Conservation (phyloP, 306 rosid species). For the Quercus variabilis region DNA sequence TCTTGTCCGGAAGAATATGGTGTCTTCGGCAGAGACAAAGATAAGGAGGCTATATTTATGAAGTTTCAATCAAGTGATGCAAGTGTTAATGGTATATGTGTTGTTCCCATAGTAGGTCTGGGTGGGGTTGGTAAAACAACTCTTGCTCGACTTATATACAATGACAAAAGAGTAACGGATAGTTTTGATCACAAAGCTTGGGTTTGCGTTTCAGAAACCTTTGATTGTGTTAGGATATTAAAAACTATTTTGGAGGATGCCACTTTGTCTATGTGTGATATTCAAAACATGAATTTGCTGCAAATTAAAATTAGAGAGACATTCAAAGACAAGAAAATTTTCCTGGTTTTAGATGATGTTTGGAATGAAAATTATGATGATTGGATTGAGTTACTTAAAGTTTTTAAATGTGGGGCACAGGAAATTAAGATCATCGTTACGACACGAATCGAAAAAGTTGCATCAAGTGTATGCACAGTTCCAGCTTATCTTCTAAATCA, state of each 20-base stretch:
- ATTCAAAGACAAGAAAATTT: not conserved
- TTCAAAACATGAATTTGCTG: not conserved
- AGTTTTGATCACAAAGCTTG: not conserved
- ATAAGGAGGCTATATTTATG: too few species aligned
- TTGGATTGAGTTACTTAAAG: constrained; percentile 8
- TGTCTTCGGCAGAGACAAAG: too few species aligned
- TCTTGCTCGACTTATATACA: not conserved
- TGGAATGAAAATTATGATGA: constrained; percentile 5
- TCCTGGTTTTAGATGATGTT: constrained; percentile 17
- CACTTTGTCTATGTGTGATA: not conserved
- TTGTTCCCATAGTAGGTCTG: too few species aligned
- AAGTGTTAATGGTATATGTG: too few species aligned
- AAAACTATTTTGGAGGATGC: not conserved
- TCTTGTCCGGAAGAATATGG: too few species aligned
- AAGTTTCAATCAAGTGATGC: too few species aligned
- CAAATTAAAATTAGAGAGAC: not conserved
- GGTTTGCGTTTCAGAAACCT: constrained; percentile 6
- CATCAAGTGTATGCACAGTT: not conserved
- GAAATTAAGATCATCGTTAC: constrained; percentile 15
- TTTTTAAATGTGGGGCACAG: not conserved
- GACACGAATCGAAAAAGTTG: not conserved
- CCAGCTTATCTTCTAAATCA: not conserved
- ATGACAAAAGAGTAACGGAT: not conserved
- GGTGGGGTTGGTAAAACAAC: too few species aligned
- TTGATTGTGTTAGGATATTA: not conserved